Evolutionary conservation across 1,284 basidiomycete genomes (phyloP).

Genomic region (Pseudomicrostroma phylloplanum): DNA sequence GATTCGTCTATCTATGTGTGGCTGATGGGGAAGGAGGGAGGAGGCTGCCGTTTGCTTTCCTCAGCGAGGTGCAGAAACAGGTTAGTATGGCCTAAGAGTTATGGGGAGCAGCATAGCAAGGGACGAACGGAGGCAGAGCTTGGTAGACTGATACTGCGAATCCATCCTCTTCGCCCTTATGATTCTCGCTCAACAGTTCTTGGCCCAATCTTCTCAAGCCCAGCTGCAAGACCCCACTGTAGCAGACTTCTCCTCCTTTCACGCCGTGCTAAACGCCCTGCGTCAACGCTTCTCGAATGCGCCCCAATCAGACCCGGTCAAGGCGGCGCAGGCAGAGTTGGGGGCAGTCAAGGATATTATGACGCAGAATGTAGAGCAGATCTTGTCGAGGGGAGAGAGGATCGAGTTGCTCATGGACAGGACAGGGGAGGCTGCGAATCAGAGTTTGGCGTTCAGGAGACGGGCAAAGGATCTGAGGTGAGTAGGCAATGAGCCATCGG

Average conservation of each 20-base stretch:
- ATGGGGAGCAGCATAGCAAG: background rate
- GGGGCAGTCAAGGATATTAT: conserved; percentile 93
- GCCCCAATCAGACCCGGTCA: conserved; percentile 84
- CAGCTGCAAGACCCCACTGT: conserved; percentile 9
- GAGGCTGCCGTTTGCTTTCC: conserved; percentile 87
- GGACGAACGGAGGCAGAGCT: background rate
- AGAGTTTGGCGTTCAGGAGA: conserved; percentile 89
- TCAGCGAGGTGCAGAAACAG: conserved; percentile 75
- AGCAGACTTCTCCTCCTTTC: conserved; percentile 20
- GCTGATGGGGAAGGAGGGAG: conserved; percentile 67
- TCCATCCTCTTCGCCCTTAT: conserved; percentile 59
- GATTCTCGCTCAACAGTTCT: conserved; percentile 16
- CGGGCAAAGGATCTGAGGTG: conserved; percentile 72
- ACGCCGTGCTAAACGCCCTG: conserved; percentile 44
- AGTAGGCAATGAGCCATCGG: too few species aligned
- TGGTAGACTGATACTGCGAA: conserved; percentile 47
- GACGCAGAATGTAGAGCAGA: conserved; percentile 65
- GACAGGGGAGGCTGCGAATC: conserved; percentile 88
- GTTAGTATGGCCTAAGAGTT: conserved; percentile 38
- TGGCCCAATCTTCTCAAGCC: conserved; percentile 19
- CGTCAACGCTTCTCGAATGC: conserved; percentile 70
- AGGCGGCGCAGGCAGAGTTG: conserved; percentile 81
- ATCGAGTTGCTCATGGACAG: conserved; percentile 95
- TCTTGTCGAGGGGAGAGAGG: conserved; percentile 84
- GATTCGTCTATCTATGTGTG: conserved; percentile 80